These are phyloP conservation scores for Colletotrichum magnum DNA, from an alignment of 2,329 filamentous ascomycete genomes.

Conservation along the genomic window DNA sequence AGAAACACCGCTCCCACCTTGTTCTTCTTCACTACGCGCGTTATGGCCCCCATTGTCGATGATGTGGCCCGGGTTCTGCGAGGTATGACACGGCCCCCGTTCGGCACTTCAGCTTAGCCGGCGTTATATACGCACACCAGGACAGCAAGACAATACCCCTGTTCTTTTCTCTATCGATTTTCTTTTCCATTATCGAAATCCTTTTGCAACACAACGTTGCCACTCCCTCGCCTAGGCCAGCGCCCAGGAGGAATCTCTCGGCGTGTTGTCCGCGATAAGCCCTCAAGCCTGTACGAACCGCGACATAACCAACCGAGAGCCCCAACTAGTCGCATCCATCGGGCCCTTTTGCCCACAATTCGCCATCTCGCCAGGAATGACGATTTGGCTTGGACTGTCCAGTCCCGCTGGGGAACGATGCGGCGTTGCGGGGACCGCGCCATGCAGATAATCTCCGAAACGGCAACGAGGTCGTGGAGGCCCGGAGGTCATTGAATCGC, in stretches of 20 bases:
- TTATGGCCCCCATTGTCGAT: slow-evolving; percentile 31
- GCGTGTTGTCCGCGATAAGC: slow-evolving; percentile 16
- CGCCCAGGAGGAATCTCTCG: background rate
- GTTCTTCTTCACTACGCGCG: slow-evolving; percentile 41
- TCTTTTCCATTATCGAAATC: background rate
- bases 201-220: background rate
- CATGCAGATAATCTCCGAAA: slow-evolving; percentile 26
- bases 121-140: slow-evolving; percentile 26
- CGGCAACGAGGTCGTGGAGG: background rate
- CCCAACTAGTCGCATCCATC: slow-evolving; percentile 5
- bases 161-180: too few species aligned
- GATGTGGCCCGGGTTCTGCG: too few species aligned
- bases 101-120: background rate
- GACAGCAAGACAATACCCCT: background rate
- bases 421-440: slow-evolving; percentile 20
- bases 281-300: background rate
- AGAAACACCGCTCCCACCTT: slow-evolving; percentile 45
- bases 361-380: slow-evolving; percentile 38
- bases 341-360: slow-evolving; percentile 24
- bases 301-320: slow-evolving; percentile 15
- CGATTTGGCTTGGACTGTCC: slow-evolving; percentile 17
- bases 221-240: background rate
- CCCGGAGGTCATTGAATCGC: slow-evolving; percentile 5
- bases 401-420: slow-evolving; percentile 18
- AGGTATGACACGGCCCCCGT: background rate